A percentile compares a stretch with the other conserved stretches of the same genome.
phyloP scores from a whole-genome alignment of 805 yeast genomes.

The Metschnikowia cubensis region DNA sequence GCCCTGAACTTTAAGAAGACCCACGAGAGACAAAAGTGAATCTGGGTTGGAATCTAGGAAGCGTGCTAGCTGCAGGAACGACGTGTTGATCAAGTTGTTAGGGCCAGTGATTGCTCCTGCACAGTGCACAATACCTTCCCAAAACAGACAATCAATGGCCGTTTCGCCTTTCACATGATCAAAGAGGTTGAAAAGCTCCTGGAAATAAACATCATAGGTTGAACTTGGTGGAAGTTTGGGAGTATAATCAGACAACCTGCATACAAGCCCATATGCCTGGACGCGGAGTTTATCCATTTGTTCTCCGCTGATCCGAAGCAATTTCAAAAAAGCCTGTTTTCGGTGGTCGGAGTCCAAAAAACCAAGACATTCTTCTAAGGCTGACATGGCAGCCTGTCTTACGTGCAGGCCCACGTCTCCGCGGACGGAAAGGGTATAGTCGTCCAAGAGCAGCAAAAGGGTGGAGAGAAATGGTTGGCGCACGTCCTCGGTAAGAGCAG shows the following conservation, averaged over 20 bases:
- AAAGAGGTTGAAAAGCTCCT: constrained; percentile 21
- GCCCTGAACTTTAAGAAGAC: constrained; percentile 18
- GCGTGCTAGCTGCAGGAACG: constrained; percentile 30
- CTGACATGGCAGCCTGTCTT: constrained; percentile 46
- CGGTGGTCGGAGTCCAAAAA: background rate
- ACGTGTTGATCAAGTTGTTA: constrained; percentile 39
- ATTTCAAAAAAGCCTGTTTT: constrained; percentile 20
- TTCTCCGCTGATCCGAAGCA: constrained; percentile 61
- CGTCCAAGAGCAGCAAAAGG: constrained; percentile 50
- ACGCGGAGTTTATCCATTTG: constrained; percentile 52
- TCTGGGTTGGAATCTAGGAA: background rate
- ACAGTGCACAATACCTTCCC: constrained; percentile 53
- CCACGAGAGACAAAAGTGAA: constrained; percentile 10
- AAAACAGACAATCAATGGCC: constrained; percentile 28
- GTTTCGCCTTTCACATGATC: too few species aligned
- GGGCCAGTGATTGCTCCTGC: constrained; percentile 56
- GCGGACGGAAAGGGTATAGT: constrained; percentile 71
- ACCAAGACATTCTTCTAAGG: background rate
- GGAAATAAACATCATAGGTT: constrained; percentile 18
- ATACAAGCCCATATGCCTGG: constrained; percentile 38
- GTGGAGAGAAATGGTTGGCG: constrained; percentile 6
- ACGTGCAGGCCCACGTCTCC: constrained; percentile 92
- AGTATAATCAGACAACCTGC: constrained; percentile 11
- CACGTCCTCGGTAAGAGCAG: constrained; percentile 9
- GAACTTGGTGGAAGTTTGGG: background rate